Conservation (phyloP, 768 basidiomycete genomes). For the Galerina sulciceps region DNA sequence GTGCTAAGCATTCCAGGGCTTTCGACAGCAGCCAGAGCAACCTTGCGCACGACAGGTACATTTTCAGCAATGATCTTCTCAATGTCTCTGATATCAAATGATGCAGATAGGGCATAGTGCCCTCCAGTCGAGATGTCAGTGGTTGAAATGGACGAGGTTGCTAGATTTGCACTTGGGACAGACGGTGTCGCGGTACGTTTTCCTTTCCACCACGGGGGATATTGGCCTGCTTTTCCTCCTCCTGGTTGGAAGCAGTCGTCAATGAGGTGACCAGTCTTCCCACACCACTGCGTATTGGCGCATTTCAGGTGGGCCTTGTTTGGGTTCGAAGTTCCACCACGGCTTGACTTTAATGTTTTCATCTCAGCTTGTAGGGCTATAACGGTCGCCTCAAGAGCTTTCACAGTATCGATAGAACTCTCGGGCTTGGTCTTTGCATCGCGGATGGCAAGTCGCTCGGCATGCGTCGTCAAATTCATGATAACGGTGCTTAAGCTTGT, state of each 20-base stretch:
- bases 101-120: slow-evolving; percentile 5
- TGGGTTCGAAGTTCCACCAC: not conserved
- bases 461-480: slow-evolving; percentile 11
- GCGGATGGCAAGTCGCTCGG: not conserved
- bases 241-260: slow-evolving; percentile 18
- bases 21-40: not conserved
- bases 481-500: slow-evolving; percentile 7
- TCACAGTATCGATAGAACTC: not conserved
- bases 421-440: not conserved
- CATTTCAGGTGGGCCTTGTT: not conserved
- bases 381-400: slow-evolving; percentile 1
- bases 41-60: not conserved
- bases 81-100: not conserved
- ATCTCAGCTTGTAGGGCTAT: slow-evolving; percentile 1
- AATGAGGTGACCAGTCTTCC: slow-evolving; percentile 13
- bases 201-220: slow-evolving; percentile 16
- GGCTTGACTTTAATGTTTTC: not conserved
- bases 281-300: slow-evolving; percentile 6
- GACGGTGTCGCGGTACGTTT: not conserved
- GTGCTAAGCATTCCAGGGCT: not conserved
- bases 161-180: not conserved
- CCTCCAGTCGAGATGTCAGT: not conserved
- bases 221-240: slow-evolving; percentile 22
- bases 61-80: not conserved
- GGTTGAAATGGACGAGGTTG: not conserved